Percentiles rank a stretch among this genome's conserved stretches.
Evolutionary conservation across 495 filamentous ascomycete species (phyloP).

Genomic region (Viridothelium virens): DNA sequence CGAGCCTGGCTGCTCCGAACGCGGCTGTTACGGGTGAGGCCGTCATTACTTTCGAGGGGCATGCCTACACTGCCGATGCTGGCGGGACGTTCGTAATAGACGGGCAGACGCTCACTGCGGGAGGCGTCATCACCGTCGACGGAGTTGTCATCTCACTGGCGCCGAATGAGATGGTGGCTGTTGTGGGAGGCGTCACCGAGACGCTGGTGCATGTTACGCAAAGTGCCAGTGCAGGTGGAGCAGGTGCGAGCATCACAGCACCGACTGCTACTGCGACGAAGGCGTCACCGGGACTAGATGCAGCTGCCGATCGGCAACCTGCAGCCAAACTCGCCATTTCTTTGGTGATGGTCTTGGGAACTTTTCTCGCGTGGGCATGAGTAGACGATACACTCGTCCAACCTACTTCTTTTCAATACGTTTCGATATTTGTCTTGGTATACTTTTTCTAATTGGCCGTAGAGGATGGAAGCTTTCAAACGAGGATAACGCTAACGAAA

Average conservation of each 20-base stretch:
- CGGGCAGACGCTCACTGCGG: slow-evolving; percentile 31
- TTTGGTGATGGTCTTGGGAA: neutral
- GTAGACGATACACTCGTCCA: neutral
- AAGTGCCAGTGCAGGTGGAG: neutral
- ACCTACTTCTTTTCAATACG: neutral
- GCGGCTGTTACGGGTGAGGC: neutral
- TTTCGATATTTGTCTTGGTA: neutral
- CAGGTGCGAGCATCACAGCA: neutral
- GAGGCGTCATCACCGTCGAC: slow-evolving; percentile 29
- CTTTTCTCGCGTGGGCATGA: neutral
- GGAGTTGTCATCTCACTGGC: slow-evolving; percentile 31
- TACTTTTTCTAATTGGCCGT: neutral
- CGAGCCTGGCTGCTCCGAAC: neutral
- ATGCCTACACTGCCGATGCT: slow-evolving; percentile 29
- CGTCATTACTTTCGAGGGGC: slow-evolving; percentile 13
- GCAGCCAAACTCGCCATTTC: neutral
- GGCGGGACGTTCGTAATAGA: slow-evolving; percentile 29
- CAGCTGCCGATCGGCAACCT: neutral
- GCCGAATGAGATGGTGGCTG: neutral
- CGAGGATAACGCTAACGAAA: neutral
- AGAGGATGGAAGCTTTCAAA: neutral
- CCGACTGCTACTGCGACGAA: neutral
- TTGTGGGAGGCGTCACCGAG: slow-evolving; percentile 2
- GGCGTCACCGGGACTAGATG: neutral
- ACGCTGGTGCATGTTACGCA: neutral